Percentiles rank a stretch among this genome's conserved stretches.
Conservation (phyloP, 768 basidiomycete genomes). For the Boletus rubescentipes region DNA sequence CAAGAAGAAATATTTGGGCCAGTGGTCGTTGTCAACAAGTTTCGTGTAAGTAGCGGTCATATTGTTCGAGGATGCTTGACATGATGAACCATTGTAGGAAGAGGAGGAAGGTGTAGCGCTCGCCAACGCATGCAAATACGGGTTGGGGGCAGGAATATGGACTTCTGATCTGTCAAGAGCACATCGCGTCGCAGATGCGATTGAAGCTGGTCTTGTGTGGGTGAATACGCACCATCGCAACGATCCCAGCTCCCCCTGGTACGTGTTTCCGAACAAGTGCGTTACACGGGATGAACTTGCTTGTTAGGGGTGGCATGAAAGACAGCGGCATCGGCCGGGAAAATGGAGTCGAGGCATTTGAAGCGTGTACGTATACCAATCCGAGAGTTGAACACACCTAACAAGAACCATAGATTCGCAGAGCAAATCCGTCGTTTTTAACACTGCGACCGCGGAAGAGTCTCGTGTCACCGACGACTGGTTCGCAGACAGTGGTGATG, state of each 20-base stretch:
- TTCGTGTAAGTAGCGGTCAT: conserved; percentile 40
- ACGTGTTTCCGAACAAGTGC: conserved; percentile 1
- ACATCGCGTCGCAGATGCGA: conserved; percentile 66
- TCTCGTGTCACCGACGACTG: conserved; percentile 67
- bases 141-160: conserved; percentile 81
- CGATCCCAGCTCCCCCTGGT: conserved; percentile 89
- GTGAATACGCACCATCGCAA: conserved; percentile 89
- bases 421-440: conserved; percentile 79
- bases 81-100: conserved; percentile 34
- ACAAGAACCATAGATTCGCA: conserved; percentile 61
- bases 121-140: conserved; percentile 79
- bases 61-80: not conserved
- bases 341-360: conserved; percentile 79
- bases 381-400: not conserved
- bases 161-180: conserved; percentile 71
- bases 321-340: conserved; percentile 86
- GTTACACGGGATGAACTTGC: conserved; percentile 1
- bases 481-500: conserved; percentile 60
- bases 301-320: conserved; percentile 83
- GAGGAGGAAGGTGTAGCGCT: conserved; percentile 65
- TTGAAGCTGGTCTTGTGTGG: conserved; percentile 82
- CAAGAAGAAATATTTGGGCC: conserved; percentile 85
- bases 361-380: conserved; percentile 56
- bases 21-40: conserved; percentile 67
- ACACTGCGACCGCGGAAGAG: conserved; percentile 63